Evolutionary conservation across 2,329 filamentous ascomycete genomes (phyloP).

Genomic region (Diplodia intermedia): DNA sequence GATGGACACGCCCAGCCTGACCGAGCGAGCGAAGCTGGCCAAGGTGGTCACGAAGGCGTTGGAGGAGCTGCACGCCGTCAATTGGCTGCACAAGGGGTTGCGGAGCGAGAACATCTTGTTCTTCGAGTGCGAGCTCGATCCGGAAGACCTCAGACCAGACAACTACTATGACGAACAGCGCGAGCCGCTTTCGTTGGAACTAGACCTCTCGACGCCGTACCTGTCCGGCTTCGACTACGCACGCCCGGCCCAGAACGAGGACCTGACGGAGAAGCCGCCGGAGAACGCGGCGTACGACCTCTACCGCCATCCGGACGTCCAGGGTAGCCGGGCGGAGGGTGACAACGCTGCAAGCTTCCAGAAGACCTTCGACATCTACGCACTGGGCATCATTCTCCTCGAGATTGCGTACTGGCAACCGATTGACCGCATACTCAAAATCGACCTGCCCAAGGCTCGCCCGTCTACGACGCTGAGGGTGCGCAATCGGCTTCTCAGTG

Average conservation of each 20-base stretch:
- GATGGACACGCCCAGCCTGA: conserved; percentile 56
- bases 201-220: conserved; percentile 53
- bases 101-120: conserved; percentile 63
- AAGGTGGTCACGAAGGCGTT: conserved; percentile 61
- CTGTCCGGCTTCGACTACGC: conserved; percentile 64
- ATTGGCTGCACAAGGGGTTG: conserved; percentile 67
- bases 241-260: conserved; percentile 58
- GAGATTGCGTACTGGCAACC: conserved; percentile 63
- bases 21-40: conserved; percentile 60
- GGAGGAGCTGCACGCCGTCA: conserved; percentile 62
- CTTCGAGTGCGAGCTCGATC: conserved; percentile 46
- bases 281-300: conserved; percentile 56
- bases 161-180: background rate
- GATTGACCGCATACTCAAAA: conserved; percentile 53
- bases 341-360: conserved; percentile 44
- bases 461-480: conserved; percentile 51
- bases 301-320: conserved; percentile 59
- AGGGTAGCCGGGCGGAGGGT: conserved; percentile 41
- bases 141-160: background rate
- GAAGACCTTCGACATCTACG: conserved; percentile 62
- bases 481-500: conserved; percentile 41
- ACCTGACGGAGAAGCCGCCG: conserved; percentile 59
- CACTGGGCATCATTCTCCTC: conserved; percentile 59
- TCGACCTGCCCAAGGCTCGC: conserved; percentile 48
- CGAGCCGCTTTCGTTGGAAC: conserved; percentile 8